Evolutionary conservation across 2,329 filamentous ascomycete species (phyloP).

Genomic region (Neodidymelliopsis sp.): DNA sequence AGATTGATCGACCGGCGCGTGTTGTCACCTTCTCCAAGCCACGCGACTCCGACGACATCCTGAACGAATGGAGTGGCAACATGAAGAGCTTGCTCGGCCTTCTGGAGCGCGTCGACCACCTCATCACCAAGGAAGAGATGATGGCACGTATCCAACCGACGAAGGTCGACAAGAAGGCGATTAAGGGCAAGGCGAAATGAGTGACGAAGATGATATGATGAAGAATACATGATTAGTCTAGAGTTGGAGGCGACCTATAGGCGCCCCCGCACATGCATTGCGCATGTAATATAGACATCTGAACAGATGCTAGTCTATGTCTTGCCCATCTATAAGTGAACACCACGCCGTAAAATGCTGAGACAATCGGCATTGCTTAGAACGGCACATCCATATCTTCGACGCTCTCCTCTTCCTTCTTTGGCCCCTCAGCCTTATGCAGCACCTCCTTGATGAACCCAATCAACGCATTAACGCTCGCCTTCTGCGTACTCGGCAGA

Average conservation of each 20-base stretch:
- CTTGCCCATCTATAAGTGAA: conserved; percentile 21
- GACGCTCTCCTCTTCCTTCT: conserved; percentile 62
- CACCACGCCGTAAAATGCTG: conserved; percentile 20
- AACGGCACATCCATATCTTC: conserved; percentile 76
- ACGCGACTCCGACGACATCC: conserved; percentile 89
- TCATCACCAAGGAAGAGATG: conserved; percentile 99
- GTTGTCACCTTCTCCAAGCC: conserved; percentile 96
- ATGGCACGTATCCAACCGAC: conserved; percentile 93
- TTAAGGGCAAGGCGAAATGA: conserved; percentile 48
- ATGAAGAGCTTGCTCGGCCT: conserved; percentile 92
- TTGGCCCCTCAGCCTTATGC: conserved; percentile 47
- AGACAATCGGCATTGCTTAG: conserved; percentile 39
- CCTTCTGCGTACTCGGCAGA: conserved; percentile 77
- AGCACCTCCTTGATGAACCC: conserved; percentile 70
- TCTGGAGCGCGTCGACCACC: conserved; percentile 90
- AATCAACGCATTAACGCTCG: conserved; percentile 78
- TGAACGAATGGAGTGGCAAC: conserved; percentile 98
- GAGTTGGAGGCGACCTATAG: conserved; percentile 36
- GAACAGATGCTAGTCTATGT: conserved; percentile 17
- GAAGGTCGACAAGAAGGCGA: conserved; percentile 52
- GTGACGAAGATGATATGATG: conserved; percentile 8
- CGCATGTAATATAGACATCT: conserved; percentile 49
- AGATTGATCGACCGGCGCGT: conserved; percentile 92
- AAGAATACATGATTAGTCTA: conserved; percentile 43
- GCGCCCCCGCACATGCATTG: conserved; percentile 39